phyloP scores from a whole-genome alignment of 73 alveolate species.

The Paramecium octaurelia region DNA sequence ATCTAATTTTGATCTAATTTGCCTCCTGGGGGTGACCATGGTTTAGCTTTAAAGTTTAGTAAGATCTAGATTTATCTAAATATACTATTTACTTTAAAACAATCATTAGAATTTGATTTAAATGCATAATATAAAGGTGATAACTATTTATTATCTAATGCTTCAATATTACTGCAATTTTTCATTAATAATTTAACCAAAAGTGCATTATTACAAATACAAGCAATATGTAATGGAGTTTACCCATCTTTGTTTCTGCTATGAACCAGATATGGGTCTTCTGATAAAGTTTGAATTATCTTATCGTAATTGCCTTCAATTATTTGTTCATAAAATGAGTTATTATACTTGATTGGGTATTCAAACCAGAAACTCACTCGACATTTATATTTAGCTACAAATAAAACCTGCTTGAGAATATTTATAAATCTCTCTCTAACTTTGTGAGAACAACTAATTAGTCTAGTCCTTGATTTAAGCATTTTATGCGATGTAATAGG shows the following conservation, averaged over 20 bases:
- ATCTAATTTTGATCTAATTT: neutral
- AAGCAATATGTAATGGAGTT: slow-evolving; percentile 26
- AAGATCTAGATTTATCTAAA: neutral
- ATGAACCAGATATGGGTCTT: neutral
- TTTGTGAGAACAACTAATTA: neutral
- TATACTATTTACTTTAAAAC: neutral
- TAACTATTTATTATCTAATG: neutral
- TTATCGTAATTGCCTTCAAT: neutral
- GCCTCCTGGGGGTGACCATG: slow-evolving; percentile 45
- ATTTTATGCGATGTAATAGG: neutral
- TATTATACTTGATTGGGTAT: neutral
- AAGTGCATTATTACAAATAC: slow-evolving; percentile 8
- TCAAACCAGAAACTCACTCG: neutral
- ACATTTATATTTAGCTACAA: slow-evolving; percentile 1
- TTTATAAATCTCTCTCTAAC: neutral
- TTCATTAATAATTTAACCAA: neutral
- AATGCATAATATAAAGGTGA: neutral
- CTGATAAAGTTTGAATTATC: neutral
- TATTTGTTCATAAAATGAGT: neutral
- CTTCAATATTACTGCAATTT: neutral
- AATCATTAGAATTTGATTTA: slow-evolving; percentile 7
- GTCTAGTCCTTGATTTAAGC: neutral
- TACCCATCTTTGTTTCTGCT: neutral
- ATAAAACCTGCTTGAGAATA: neutral
- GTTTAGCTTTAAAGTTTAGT: neutral